Evolutionary conservation across 352 stramenopile species (phyloP).

Genomic region (Phytophthora sansomeana): DNA sequence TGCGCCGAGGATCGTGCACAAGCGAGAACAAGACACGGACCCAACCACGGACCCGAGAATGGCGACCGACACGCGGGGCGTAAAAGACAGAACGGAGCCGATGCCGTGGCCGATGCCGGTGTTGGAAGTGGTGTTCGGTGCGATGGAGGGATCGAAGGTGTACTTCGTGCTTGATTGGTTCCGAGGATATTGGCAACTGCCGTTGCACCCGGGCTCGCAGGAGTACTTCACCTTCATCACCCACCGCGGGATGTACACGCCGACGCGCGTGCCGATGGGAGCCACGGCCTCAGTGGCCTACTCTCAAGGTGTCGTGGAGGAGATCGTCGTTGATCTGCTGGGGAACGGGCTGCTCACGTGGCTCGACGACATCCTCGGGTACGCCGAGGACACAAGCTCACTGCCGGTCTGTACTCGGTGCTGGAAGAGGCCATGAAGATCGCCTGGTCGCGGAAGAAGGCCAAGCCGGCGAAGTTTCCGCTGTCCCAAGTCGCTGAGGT

Average conservation of each 20-base stretch:
- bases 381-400: constrained; percentile 14
- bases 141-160: constrained; percentile 15
- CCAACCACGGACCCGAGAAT: constrained; percentile 26
- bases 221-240: constrained; percentile 33
- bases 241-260: too few relatives aligned
- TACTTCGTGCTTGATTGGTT: constrained; percentile 42
- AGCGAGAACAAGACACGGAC: constrained; percentile 12
- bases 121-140: constrained; percentile 15
- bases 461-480: not conserved
- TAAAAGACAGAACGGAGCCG: constrained; percentile 30
- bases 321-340: constrained; percentile 26
- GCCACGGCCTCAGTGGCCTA: constrained; percentile 29
- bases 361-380: constrained; percentile 41
- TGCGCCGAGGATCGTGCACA: constrained; percentile 8
- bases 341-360: constrained; percentile 29
- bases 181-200: constrained; percentile 37
- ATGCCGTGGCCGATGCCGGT: constrained; percentile 36
- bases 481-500: constrained; percentile 9
- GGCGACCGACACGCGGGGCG: constrained; percentile 26
- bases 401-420: not conserved
- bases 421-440: constrained; percentile 18
- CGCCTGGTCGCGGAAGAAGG: constrained; percentile 28
- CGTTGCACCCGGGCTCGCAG: constrained; percentile 24
- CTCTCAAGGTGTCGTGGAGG: constrained; percentile 29
- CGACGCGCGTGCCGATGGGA: constrained; percentile 30